These are phyloP conservation scores for Cryoendolithus antarcticus DNA, from an alignment of 2,329 filamentous ascomycete genomes.

Conservation along the genomic window DNA sequence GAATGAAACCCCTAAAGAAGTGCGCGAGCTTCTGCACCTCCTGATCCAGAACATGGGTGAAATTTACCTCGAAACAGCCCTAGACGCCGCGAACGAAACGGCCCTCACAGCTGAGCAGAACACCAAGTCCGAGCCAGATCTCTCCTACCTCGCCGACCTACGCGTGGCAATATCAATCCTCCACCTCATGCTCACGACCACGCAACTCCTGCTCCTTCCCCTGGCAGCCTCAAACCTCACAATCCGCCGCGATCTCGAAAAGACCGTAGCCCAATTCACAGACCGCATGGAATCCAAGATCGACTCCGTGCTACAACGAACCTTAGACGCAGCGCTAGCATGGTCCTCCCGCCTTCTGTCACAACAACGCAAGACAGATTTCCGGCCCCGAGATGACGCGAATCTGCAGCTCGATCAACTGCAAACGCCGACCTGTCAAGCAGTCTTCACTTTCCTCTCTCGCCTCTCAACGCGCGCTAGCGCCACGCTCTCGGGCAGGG, in stretches of 20 bases:
- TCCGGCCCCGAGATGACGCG: constrained; percentile 72
- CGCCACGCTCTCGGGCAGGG: constrained; percentile 67
- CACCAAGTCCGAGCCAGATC: constrained; percentile 72
- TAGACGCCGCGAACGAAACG: constrained; percentile 60
- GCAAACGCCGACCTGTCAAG: constrained; percentile 73
- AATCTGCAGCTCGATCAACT: constrained; percentile 54
- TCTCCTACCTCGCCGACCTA: constrained; percentile 67
- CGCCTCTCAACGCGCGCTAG: constrained; percentile 51
- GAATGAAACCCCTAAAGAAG: constrained; percentile 86
- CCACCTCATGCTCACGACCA: constrained; percentile 86
- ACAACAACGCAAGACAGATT: constrained; percentile 78
- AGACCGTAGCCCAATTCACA: constrained; percentile 60
- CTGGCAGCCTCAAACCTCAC: constrained; percentile 83
- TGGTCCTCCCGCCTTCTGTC: constrained; percentile 63
- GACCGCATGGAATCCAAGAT: constrained; percentile 77
- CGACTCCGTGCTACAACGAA: constrained; percentile 55
- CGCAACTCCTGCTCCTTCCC: constrained; percentile 78
- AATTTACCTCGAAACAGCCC: constrained; percentile 56
- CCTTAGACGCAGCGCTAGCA: constrained; percentile 59
- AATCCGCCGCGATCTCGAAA: constrained; percentile 79
- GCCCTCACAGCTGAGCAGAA: constrained; percentile 61
- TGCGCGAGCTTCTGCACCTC: constrained; percentile 70
- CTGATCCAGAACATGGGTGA: constrained; percentile 80
- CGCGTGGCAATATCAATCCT: constrained; percentile 77
- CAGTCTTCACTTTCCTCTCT: constrained; percentile 65